Conservation (phyloP, 768 basidiomycete species). For the Russula griseocarnosa region DNA sequence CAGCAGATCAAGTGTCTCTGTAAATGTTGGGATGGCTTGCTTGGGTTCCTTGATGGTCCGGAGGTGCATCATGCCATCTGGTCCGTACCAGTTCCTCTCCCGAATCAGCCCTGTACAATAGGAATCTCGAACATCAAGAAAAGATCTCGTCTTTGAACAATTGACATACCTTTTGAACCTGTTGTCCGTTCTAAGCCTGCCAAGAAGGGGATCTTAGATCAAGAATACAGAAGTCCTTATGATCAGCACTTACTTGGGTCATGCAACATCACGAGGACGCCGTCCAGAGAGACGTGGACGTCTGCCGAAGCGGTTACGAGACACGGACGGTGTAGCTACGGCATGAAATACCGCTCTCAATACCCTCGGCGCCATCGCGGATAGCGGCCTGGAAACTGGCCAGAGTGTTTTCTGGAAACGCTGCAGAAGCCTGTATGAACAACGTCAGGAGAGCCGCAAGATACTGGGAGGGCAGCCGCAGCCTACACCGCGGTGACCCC, state of each 20-base stretch:
- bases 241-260: constrained; percentile 60
- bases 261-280: constrained; percentile 92
- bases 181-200: constrained; percentile 76
- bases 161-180: constrained; percentile 55
- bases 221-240: not conserved
- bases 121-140: constrained; percentile 23
- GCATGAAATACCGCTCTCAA: constrained; percentile 86
- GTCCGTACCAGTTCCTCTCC: constrained; percentile 47
- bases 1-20: constrained; percentile 71
- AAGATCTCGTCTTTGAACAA: not conserved
- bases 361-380: constrained; percentile 90
- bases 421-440: constrained; percentile 65
- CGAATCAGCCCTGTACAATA: constrained; percentile 50
- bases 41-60: constrained; percentile 75
- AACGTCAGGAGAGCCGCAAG: constrained; percentile 10
- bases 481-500: constrained; percentile 67
- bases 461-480: constrained; percentile 8
- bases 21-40: constrained; percentile 90
- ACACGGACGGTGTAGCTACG: constrained; percentile 19
- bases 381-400: constrained; percentile 95
- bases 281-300: constrained; percentile 89
- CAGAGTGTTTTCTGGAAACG: constrained; percentile 90
- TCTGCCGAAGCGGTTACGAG: constrained; percentile 65
- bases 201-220: constrained; percentile 2
- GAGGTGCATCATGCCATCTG: constrained; percentile 63